Evolutionary conservation across 345 rosid species (phyloP), one percentile per base, ranked within the genome.

Genomic region (Nephelium lappaceum): DNA sequence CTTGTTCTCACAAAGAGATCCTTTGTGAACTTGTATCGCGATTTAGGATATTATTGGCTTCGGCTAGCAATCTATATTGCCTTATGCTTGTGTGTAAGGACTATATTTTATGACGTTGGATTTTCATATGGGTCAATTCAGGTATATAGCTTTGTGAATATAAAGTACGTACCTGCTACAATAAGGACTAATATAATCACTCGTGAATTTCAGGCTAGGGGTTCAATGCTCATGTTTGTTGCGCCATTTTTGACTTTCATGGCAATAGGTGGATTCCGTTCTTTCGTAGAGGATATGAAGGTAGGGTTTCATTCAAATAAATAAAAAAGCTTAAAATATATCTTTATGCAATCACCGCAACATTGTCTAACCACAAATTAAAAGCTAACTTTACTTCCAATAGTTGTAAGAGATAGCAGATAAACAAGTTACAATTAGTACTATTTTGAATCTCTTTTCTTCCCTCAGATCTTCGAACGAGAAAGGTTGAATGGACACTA

Each of bases 31-130:
- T 89, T 91, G 93, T 85, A 83, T 15, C 90, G 95, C 0, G 91
- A 89, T 62, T 71, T 89, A 70, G 93, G 91, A 24, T 91, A 89
- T 67, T 91, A 89, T 38, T 89, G 91, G 95, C 87, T 89, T 75
- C 89, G 91, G 55, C 84, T 89, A 43, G 89, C 80, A 7, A 81
- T 88, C 77, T 85, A 91, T 23, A 62, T 88, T 24, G 88, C 88
- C 0, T 66, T 88, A 55, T 80, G 89, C 53, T 67, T 88, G 8
- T 88, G 93, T 19, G 80, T 88, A 7, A 92, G 90, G 18, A 91
- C 87, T 0, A 83, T 84, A 51, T 88, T 72, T 63, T 19, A 58
- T 45, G 85, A 84, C 27, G 51, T 88, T 42, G 91, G 92, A 55
- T 69, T 61, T 23, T 67, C 53, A 16, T 87, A 45, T 23, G 89